Evolutionary conservation across 2,329 filamentous ascomycete genomes (phyloP).

Genomic region (Zelopaecilomyces penicillatus): DNA sequence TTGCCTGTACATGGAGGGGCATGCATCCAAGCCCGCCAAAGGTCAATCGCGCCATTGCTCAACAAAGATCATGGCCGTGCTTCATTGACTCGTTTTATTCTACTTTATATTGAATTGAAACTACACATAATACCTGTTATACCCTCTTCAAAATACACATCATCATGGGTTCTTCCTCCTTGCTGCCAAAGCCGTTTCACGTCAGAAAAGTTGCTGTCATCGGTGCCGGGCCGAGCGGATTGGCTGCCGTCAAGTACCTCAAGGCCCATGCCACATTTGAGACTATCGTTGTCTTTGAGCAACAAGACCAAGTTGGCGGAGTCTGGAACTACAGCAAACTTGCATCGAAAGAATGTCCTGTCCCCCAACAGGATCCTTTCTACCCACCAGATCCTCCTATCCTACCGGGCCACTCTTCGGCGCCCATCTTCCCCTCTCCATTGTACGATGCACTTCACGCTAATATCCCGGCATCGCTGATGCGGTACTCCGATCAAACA

Average conservation of each 20-base stretch:
- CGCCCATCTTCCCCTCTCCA: constrained; percentile 66
- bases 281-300: constrained; percentile 71
- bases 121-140: too few species aligned
- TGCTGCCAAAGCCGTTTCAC: constrained; percentile 28
- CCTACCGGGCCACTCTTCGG: constrained; percentile 28
- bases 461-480: constrained; percentile 75
- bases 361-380: constrained; percentile 64
- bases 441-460: constrained; percentile 78
- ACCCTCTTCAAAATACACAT: background rate
- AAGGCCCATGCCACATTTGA: constrained; percentile 59
- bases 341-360: constrained; percentile 36
- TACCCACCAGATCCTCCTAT: constrained; percentile 56
- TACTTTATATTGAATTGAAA: too few species aligned
- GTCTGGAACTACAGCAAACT: constrained; percentile 71
- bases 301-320: constrained; percentile 67
- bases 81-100: too few species aligned
- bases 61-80: too few species aligned
- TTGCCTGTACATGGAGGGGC: too few species aligned
- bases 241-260: constrained; percentile 75
- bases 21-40: too few species aligned
- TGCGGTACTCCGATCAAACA: constrained; percentile 65
- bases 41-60: too few species aligned
- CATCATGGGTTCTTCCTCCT: constrained; percentile 20
- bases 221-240: constrained; percentile 72
- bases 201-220: constrained; percentile 65